Conservation (phyloP, 345 rosid species). For the Nephelium lappaceum region DNA sequence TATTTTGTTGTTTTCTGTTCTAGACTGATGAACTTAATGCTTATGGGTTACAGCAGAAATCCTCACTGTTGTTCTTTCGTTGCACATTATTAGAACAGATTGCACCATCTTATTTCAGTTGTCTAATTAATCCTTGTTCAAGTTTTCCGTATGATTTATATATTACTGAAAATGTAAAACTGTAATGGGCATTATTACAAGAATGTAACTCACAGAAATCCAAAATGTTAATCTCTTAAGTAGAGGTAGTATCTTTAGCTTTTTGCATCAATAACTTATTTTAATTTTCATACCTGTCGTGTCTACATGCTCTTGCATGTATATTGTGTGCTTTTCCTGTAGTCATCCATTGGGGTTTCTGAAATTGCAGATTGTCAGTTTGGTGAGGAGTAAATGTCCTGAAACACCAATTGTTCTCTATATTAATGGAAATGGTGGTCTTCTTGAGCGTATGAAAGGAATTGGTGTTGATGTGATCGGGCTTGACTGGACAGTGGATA, state of each 20-base stretch:
- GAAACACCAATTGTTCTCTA: too few species aligned
- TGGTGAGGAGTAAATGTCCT: too few species aligned
- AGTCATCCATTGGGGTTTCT: too few species aligned
- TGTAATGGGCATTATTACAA: not conserved
- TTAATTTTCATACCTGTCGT: not conserved
- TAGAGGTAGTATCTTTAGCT: not conserved
- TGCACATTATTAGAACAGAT: conserved; percentile 2
- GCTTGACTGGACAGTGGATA: too few species aligned
- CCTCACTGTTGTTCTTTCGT: not conserved
- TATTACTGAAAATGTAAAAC: not conserved
- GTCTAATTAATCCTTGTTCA: not conserved
- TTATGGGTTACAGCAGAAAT: not conserved
- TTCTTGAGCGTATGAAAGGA: too few species aligned
- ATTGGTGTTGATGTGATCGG: too few species aligned
- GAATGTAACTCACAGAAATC: not conserved
- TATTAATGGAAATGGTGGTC: too few species aligned
- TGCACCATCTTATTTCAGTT: not conserved
- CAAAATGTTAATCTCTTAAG: conserved; percentile 4
- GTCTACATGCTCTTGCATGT: too few species aligned
- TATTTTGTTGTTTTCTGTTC: not conserved
- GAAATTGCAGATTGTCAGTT: too few species aligned
- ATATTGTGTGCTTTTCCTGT: too few species aligned
- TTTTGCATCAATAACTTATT: not conserved
- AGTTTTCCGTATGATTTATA: conserved; percentile 3
- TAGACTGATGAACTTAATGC: not conserved